Evolutionary conservation across 345 rosid species (phyloP).

Genomic region (Eucalyptus regnans): DNA sequence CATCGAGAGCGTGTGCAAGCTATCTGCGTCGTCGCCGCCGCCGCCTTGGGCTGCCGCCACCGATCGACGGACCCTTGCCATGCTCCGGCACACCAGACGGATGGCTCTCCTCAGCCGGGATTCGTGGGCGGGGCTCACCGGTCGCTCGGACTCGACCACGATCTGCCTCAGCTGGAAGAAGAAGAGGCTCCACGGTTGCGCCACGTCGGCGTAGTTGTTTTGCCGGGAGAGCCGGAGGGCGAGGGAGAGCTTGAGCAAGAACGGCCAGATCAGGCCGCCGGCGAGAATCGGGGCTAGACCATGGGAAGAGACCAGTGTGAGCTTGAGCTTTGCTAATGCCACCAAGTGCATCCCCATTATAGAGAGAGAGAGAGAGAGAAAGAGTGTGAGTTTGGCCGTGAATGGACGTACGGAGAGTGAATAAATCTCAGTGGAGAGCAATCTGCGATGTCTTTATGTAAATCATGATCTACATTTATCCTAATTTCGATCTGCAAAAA

Average conservation of each 20-base stretch:
- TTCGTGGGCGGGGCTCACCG: background rate
- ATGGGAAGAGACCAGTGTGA: background rate
- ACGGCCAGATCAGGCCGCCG: conserved; percentile 3
- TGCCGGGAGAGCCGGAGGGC: background rate
- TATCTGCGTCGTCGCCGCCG: background rate
- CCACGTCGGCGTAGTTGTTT: background rate
- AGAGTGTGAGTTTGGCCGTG: background rate
- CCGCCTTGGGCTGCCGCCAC: background rate
- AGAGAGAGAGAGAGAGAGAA: background rate
- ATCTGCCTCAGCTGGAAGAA: conserved; percentile 1
- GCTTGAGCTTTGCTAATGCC: background rate
- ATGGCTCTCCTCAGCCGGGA: background rate
- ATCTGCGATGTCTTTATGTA: background rate
- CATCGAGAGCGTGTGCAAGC: conserved; percentile 2
- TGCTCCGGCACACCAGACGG: background rate
- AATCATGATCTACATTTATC: background rate
- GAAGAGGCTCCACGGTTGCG: background rate
- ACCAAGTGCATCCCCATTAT: background rate
- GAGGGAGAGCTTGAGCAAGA: conserved; percentile 1
- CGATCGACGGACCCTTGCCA: background rate
- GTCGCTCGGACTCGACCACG: background rate
- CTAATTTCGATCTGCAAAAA: background rate
- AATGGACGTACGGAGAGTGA: background rate
- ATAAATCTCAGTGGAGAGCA: background rate
- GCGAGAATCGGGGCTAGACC: background rate